Conservation (phyloP, 2,329 filamentous ascomycete genomes). For the Lecanosticta acicola region DNA sequence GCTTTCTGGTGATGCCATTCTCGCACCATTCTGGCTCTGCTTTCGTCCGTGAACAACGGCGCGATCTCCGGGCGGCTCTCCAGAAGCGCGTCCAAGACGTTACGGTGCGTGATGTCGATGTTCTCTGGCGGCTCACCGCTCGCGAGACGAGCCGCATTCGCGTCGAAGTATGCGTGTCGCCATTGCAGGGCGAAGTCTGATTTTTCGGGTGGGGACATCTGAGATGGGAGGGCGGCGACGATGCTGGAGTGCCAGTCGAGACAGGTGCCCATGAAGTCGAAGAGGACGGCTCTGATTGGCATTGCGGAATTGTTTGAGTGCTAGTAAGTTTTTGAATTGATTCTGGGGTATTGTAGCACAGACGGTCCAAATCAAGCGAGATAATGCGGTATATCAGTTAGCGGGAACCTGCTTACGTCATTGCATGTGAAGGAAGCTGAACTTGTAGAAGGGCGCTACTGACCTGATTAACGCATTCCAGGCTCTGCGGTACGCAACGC, state of each 20-base stretch:
- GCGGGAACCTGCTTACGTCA: no score
- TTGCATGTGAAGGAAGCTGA: no score
- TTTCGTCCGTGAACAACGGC: conserved; percentile 3
- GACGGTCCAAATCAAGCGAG: no score
- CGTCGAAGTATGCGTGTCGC: conserved; percentile 47
- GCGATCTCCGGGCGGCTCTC: neutral
- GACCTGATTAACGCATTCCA: no score
- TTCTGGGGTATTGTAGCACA: neutral
- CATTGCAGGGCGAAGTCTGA: conserved; percentile 45
- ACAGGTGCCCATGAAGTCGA: conserved; percentile 56
- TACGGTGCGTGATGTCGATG: conserved; percentile 48
- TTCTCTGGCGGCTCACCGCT: conserved; percentile 40
- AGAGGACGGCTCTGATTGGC: conserved; percentile 44
- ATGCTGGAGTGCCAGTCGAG: conserved; percentile 47
- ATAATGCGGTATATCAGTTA: no score
- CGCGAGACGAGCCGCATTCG: conserved; percentile 38
- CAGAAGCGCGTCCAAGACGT: conserved; percentile 39
- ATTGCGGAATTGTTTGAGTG: no score
- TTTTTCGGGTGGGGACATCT: conserved; percentile 9
- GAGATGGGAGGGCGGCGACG: conserved; percentile 4
- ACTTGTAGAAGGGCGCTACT: no score
- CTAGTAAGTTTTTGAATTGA: neutral
- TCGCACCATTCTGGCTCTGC: conserved; percentile 4
- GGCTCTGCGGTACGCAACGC: no score
- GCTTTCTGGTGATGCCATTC: conserved; percentile 48